A percentile compares a stretch with the other conserved stretches of the same genome.
phyloP scores from a whole-genome alignment of 306 rosid species.

The Medicago ruthenica region DNA sequence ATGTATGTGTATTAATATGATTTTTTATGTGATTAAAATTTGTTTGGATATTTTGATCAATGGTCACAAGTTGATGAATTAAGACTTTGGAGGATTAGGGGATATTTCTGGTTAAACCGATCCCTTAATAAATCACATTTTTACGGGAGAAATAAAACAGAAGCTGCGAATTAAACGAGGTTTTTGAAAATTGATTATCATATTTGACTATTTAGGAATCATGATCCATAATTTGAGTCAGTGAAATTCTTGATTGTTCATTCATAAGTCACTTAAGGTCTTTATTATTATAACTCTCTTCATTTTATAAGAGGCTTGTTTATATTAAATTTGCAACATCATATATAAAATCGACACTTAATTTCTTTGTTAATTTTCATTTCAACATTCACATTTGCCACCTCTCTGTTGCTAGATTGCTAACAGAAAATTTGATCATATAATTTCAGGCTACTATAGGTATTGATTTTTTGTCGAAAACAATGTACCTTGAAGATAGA shows the following conservation, averaged over 20 bases:
- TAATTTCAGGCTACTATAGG: conserved; percentile 93
- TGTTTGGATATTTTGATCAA: neutral
- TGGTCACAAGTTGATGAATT: neutral
- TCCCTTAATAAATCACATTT: neutral
- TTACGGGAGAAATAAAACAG: neutral
- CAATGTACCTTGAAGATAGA: conserved; percentile 99
- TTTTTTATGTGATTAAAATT: conserved; percentile 9
- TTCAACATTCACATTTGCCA: neutral
- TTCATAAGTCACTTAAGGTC: conserved; percentile 12
- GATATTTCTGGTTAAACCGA: neutral
- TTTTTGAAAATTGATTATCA: conserved; percentile 1
- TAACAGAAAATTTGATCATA: conserved; percentile 31
- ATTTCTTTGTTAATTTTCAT: neutral
- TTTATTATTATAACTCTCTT: neutral
- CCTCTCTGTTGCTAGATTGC: conserved; percentile 28
- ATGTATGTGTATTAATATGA: neutral
- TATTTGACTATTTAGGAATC: neutral
- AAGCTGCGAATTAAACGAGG: neutral
- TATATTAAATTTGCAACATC: neutral
- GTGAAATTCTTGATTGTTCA: conserved; percentile 12
- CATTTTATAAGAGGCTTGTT: conserved; percentile 9
- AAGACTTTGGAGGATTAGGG: neutral
- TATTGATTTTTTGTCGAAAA: conserved; percentile 93
- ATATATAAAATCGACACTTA: conserved; percentile 3
- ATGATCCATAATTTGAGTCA: conserved; percentile 2